These are phyloP conservation scores for Pythium aristosporum DNA, from an alignment of 352 stramenopile species.

Conservation along the genomic window DNA sequence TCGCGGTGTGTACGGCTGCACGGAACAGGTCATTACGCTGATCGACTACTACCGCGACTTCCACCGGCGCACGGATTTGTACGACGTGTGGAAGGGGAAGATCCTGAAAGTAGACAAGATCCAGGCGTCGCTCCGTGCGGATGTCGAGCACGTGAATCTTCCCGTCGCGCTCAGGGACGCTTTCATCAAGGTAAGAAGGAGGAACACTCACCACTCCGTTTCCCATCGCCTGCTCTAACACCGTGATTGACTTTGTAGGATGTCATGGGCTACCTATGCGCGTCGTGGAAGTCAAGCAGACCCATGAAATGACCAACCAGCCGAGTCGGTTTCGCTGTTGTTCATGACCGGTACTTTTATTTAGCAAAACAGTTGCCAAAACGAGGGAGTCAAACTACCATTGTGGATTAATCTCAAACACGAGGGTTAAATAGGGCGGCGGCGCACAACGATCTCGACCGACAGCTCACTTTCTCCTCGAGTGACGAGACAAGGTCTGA, in stretches of 20 bases:
- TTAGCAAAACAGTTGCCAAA: background rate
- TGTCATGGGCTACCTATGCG: slow-evolving; percentile 47
- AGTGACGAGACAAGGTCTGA: background rate
- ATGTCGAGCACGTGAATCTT: slow-evolving; percentile 70
- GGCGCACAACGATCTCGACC: background rate
- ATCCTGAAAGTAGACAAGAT: slow-evolving; percentile 78
- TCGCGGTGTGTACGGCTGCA: slow-evolving; percentile 48
- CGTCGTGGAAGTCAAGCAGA: slow-evolving; percentile 35
- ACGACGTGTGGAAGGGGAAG: slow-evolving; percentile 67
- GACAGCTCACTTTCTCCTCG: background rate
- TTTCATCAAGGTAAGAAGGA: slow-evolving; percentile 53
- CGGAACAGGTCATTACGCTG: slow-evolving; percentile 76
- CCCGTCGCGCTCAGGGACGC: slow-evolving; percentile 41
- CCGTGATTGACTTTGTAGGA: slow-evolving; percentile 27
- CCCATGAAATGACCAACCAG: background rate
- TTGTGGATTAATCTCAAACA: background rate
- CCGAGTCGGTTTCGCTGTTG: background rate
- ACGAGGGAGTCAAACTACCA: background rate
- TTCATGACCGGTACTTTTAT: background rate
- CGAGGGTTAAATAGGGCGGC: background rate
- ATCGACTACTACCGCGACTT: slow-evolving; percentile 85
- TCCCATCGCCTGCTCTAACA: background rate
- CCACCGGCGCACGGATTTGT: slow-evolving; percentile 64
- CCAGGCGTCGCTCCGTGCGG: slow-evolving; percentile 59
- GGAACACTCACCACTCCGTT: background rate